Conservation (phyloP, 495 filamentous ascomycete species). For the Talaromyces thailandensis region DNA sequence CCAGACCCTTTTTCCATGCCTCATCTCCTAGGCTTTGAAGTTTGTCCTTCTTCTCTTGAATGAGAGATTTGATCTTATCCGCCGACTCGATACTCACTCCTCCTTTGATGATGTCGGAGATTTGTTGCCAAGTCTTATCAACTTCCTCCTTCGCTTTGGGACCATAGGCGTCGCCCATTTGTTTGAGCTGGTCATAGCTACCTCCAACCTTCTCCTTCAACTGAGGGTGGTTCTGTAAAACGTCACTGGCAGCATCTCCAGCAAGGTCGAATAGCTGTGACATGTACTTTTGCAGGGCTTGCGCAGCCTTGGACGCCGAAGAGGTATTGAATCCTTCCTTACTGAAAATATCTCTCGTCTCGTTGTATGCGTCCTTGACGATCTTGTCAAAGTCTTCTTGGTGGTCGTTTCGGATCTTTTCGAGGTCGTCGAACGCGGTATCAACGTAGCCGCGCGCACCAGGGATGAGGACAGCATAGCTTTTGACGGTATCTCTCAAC, state of each 20-base stretch:
- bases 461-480: conserved; percentile 57
- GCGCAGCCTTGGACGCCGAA: conserved; percentile 40
- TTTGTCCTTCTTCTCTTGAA: conserved; percentile 57
- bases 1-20: conserved; percentile 53
- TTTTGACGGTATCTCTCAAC: conserved; percentile 47
- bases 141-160: conserved; percentile 62
- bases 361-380: conserved; percentile 47
- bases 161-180: conserved; percentile 53
- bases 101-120: conserved; percentile 42
- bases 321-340: background rate
- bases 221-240: conserved; percentile 56
- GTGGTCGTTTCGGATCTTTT: conserved; percentile 48
- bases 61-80: conserved; percentile 44
- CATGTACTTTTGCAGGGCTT: conserved; percentile 43
- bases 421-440: conserved; percentile 52
- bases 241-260: conserved; percentile 44
- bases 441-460: conserved; percentile 55
- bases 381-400: conserved; percentile 54
- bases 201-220: conserved; percentile 60
- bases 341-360: conserved; percentile 29
- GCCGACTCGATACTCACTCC: conserved; percentile 40
- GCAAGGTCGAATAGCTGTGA: conserved; percentile 43
- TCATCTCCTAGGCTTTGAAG: conserved; percentile 52
- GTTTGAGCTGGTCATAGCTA: conserved; percentile 49
- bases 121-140: conserved; percentile 54